Evolutionary conservation across 306 rosid species (phyloP), one percentile per base, ranked within the genome.

Genomic region (Betula pendula): DNA sequence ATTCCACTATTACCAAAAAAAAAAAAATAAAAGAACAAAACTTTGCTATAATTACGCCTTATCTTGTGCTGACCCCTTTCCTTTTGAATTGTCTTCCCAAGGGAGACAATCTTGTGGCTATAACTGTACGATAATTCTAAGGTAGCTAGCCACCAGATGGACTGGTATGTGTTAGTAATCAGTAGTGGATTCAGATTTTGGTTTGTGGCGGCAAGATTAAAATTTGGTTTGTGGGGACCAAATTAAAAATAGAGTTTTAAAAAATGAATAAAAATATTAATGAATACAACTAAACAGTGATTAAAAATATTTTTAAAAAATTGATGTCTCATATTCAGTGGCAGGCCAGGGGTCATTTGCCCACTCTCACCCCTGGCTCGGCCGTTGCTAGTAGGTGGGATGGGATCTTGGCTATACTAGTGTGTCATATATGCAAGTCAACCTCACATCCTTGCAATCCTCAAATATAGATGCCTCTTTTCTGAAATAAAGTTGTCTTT

Each of bases 51-150:
- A 62, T 78, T 68, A 53, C 35, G 15, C 50, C 79, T 78, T 55
- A 62, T 48, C 72, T 51, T 63, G 69, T 45, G 50, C 70, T 58
- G 20, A 45, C 74, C 51, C 44, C 70, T 66, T 51, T 60, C 51
- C n/a, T 68, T 76, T 81, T 47, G 74, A 40, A 71, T 72, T 72
- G 44, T 75, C 52, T 29, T 67, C 60, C 40, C 24, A 40, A 48
- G 22, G 45, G 63, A 48, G 77, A 72, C 87, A 66, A 35, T 71
- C 48, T 19, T 75, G 67, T 77, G 71, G 77, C 69, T 70, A 31
- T 75, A 47, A 38, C 27, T 81, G 78, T 79, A 81, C 80, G 72
- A 70, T 77, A 38, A 29, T 29, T 59, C 53, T 44, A 24, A 29
- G 22, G 43, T 70, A 19, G 19, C 55, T 70, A 19, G 33, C 33